Percentiles rank a stretch among this genome's conserved stretches.
These are phyloP conservation scores for Ensete glaucum DNA, from an alignment of 176 grass and related monocot genomes.

Conservation along the genomic window DNA sequence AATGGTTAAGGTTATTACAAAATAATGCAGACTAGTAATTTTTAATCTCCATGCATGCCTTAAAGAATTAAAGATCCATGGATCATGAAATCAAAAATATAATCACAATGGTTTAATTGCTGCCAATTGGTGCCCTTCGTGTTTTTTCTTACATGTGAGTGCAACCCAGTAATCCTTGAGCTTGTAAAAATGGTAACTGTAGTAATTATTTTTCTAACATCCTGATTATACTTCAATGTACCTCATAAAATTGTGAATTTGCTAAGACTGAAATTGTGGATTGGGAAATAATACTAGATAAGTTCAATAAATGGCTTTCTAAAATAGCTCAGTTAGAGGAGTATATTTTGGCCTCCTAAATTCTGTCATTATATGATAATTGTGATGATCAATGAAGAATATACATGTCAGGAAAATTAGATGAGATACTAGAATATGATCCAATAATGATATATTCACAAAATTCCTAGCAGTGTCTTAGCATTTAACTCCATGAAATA, in stretches of 20 bases:
- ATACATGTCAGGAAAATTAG: no score
- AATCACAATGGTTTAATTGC: background rate
- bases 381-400: background rate
- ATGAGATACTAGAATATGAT: no score
- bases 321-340: background rate
- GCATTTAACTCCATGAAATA: no score
- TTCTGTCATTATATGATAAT: background rate
- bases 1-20: conserved; percentile 4
- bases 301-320: no score
- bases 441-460: no score
- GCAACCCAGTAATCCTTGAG: background rate
- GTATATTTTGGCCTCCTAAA: background rate
- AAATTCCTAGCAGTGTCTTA: no score
- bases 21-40: background rate
- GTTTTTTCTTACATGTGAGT: background rate
- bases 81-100: background rate
- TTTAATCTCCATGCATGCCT: background rate
- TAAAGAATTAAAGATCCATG: background rate
- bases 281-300: no score
- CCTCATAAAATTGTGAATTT: background rate
- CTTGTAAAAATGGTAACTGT: background rate
- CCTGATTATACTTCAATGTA: background rate
- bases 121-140: no score
- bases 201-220: background rate
- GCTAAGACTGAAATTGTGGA: no score